These are phyloP conservation scores for Yarrowia galli DNA, from an alignment of 1,139 yeast species.

Conservation along the genomic window DNA sequence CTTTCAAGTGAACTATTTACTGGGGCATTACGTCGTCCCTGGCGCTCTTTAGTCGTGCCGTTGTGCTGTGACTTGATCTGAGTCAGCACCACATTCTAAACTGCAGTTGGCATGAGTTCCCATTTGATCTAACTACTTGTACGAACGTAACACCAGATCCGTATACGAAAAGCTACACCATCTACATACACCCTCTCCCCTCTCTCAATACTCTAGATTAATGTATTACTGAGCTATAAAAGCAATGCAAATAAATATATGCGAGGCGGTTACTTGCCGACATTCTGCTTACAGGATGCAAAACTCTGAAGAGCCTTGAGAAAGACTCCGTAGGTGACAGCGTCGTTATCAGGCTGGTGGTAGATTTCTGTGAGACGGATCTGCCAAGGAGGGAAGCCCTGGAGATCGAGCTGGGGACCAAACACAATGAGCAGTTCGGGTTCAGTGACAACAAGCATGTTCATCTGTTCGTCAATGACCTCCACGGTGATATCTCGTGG, in stretches of 20 bases:
- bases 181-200: background rate
- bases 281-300: conserved; percentile 81
- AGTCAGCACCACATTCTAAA: too few species aligned
- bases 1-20: too few species aligned
- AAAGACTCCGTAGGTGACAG: conserved; percentile 84
- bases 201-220: conserved; percentile 4
- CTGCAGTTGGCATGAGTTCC: too few species aligned
- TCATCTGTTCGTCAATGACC: conserved; percentile 75
- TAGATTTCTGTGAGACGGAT: conserved; percentile 86
- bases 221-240: conserved; percentile 35
- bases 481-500: conserved; percentile 74
- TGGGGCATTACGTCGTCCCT: too few species aligned
- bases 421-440: conserved; percentile 88
- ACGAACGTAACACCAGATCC: too few species aligned
- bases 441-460: conserved; percentile 81
- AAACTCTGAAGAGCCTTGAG: conserved; percentile 81
- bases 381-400: conserved; percentile 99
- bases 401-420: conserved; percentile 85
- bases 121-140: too few species aligned
- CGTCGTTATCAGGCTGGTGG: conserved; percentile 89
- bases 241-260: conserved; percentile 36
- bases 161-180: too few species aligned
- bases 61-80: too few species aligned
- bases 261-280: conserved; percentile 64
- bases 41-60: too few species aligned